Evolutionary conservation across 352 stramenopile species (phyloP), one percentile per base, ranked within the genome.

Genomic region (Pythium apleroticum): DNA sequence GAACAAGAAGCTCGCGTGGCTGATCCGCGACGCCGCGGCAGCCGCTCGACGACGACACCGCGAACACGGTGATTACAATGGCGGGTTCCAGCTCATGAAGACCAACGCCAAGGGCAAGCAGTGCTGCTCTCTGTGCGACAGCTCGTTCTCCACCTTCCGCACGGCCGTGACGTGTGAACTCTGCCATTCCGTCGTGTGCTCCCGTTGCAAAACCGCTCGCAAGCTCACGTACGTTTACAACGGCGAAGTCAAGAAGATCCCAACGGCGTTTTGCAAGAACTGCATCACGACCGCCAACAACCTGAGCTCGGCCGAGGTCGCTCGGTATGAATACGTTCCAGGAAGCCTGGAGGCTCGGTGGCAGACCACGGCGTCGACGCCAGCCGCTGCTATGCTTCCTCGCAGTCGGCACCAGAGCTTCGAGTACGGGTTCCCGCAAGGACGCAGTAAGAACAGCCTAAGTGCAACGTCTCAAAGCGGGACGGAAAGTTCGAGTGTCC

Each of bases 1-100:
- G 56, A 71, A 68, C 52, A 76, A 76, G 59, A 78, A 78, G 39
- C 69, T 78, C 28, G 50, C 65, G 52, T 74, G 52, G 49, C 37
- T 66, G 5, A 14, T 68, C 24, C 14, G 22, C 1, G 27, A 56
- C 20, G 37, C 24, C 4, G 28, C 52, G 0, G 55, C 39, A 2
- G 46, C 39, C 11, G 52, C 61, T n/a, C 61, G 53, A 1, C 5
- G 24, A 3, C 28, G 24, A 2, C 69, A 69, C 17, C 75, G 79
- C 4, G 71, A 80, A 17, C 69, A 75, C 52, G 73, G 72, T 15
- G 76, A 67, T 37, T 53, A 73, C 45, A 37, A 70, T 11, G 53
- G 72, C 69, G 28, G 64, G 37, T 14, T 55, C 63, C 62, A 67
- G 30, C 19, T 70, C 33, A 33, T 64, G 60, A 60, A 62, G 53